Percentiles rank a stretch among this genome's conserved stretches.
phyloP scores from a whole-genome alignment of 2,329 filamentous ascomycete species.

The Ilyonectria sp. region DNA sequence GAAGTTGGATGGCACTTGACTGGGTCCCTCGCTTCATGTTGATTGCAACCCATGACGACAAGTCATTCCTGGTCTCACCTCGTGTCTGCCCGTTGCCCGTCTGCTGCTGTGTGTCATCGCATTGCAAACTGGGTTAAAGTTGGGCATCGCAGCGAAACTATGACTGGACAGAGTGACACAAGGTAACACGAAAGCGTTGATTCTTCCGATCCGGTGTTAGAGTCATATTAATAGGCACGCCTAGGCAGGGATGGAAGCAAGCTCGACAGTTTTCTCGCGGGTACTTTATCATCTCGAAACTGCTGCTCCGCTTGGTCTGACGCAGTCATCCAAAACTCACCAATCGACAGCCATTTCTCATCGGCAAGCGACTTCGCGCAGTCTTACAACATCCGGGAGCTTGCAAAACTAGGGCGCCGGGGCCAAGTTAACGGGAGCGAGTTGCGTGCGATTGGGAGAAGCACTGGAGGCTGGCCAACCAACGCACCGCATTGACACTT shows the following conservation, averaged over 20 bases:
- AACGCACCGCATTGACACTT: not conserved
- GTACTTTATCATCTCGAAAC: not conserved
- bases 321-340: not conserved
- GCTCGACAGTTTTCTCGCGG: not conserved
- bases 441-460: not conserved
- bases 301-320: not conserved
- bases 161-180: not conserved
- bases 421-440: not conserved
- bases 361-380: not conserved
- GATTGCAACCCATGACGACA: not conserved
- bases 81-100: not conserved
- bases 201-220: too few species aligned
- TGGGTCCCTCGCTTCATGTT: not conserved
- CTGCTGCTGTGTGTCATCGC: not conserved
- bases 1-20: conserved; percentile 22
- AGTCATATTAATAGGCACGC: too few species aligned
- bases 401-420: not conserved
- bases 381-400: not conserved
- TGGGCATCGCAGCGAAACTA: not conserved
- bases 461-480: not conserved
- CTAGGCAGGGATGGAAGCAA: too few species aligned
- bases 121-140: not conserved
- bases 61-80: not conserved
- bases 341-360: not conserved
- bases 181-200: too few species aligned